Base-by-base conservation (phyloP, 208 protist genomes). In the Trypanosoma mega region DNA sequence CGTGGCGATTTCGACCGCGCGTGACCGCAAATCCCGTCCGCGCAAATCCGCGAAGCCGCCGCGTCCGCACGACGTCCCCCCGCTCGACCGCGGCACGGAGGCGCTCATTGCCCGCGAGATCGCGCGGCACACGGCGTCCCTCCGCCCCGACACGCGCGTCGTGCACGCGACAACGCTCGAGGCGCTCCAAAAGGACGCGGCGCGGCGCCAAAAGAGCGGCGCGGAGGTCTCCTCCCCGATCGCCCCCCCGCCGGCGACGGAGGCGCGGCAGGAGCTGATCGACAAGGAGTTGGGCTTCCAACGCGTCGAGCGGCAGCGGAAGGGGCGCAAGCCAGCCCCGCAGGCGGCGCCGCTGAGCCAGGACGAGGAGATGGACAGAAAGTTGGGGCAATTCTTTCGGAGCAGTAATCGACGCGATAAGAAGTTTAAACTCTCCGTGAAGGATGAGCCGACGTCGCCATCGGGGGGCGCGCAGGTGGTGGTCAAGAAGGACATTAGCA, bases 361-460 rank as follows among this genome's bases (percentile, higher is more conserved):
- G 33, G 59, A 76, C 27, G 78, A 90, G 33, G 86, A 85, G 36
- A 65, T 93, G 65, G 80, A 88, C 16, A 76, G 76, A 54, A 87
- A 87, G 73, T 65, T 93, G n/a, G 76, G 62, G 47, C 45, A 65
- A 20, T 93, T 93, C 51, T 93, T 90, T 58, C 79, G 76, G 26
- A 89, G 61, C 68, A 75, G 30, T 44, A 52, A 56, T 43, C 75
- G 75, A 37, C 59, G 48, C 26, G 84, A 84, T 52, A 50, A 60
- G 48, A 56, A 59, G n/a, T 45, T 68, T 29, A 68, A 62, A 14
- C 23, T 63, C 1, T 50, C 29, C 24, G 49, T 72, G n/a, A 69
- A 80, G 45, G 74, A 63, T 14, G 43, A 50, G 39, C 33, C 36
- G 24, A 36, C 63, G n/a, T 34, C 56, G 14, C 44, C 12, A 37